Evolutionary conservation across 805 yeast genomes (phyloP).

Genomic region (Yarrowia sp.): DNA sequence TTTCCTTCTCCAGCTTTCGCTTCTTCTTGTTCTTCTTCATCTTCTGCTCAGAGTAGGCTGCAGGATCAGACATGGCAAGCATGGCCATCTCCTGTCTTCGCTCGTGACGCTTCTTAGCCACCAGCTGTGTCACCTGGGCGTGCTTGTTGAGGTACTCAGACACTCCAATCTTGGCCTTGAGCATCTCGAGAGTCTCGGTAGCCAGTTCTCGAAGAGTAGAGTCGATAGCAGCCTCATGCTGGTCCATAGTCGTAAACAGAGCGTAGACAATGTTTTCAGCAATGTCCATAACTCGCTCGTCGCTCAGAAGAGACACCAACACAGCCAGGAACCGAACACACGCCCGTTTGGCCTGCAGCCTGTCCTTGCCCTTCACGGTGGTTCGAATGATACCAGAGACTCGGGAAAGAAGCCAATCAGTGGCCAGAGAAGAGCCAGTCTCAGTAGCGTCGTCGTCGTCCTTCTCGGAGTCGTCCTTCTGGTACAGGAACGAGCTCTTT

Average conservation of each 20-base stretch:
- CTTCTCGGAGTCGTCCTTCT: not conserved
- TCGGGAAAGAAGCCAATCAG: slow-evolving; percentile 62
- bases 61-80: slow-evolving; percentile 75
- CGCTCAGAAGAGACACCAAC: slow-evolving; percentile 49
- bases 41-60: slow-evolving; percentile 72
- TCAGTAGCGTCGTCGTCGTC: slow-evolving; percentile 33
- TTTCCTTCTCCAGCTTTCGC: slow-evolving; percentile 38
- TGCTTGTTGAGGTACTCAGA: slow-evolving; percentile 62
- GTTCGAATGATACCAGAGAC: slow-evolving; percentile 61
- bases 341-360: slow-evolving; percentile 59
- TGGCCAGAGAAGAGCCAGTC: slow-evolving; percentile 26
- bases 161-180: slow-evolving; percentile 68
- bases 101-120: slow-evolving; percentile 64
- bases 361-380: slow-evolving; percentile 54
- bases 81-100: slow-evolving; percentile 74
- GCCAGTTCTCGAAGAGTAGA: slow-evolving; percentile 51
- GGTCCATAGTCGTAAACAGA: slow-evolving; percentile 40
- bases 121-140: slow-evolving; percentile 58
- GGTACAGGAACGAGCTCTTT: slow-evolving; percentile 38
- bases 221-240: slow-evolving; percentile 30
- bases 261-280: slow-evolving; percentile 55
- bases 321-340: slow-evolving; percentile 70
- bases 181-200: slow-evolving; percentile 62
- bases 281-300: slow-evolving; percentile 39
- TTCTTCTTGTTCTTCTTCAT: slow-evolving; percentile 69